Percentiles rank a stretch among this genome's conserved stretches.
Evolutionary conservation across 2,329 filamentous ascomycete species (phyloP).

Genomic region (Penicillium sclerotigenum): DNA sequence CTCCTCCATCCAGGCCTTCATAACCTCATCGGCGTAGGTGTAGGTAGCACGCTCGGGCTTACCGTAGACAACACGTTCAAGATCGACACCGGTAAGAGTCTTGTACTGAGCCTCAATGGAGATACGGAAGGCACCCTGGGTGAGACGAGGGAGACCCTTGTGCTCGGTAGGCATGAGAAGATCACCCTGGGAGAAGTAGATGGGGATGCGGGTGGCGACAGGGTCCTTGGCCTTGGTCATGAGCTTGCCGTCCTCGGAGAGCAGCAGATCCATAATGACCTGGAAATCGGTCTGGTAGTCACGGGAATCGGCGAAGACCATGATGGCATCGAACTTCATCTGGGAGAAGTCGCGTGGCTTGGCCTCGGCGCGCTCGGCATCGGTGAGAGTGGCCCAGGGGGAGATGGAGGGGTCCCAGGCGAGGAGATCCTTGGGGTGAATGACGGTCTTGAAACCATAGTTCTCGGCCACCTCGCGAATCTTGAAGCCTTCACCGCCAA

Average conservation of each 20-base stretch:
- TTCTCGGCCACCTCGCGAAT: constrained; percentile 70
- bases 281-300: constrained; percentile 74
- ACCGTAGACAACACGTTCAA: constrained; percentile 73
- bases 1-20: constrained; percentile 70
- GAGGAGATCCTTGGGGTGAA: constrained; percentile 70
- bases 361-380: constrained; percentile 64
- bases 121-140: constrained; percentile 72
- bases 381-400: constrained; percentile 65
- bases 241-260: constrained; percentile 64
- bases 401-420: constrained; percentile 67
- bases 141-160: constrained; percentile 63
- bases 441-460: constrained; percentile 71
- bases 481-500: constrained; percentile 71
- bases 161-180: constrained; percentile 63
- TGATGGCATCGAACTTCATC: constrained; percentile 68
- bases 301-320: constrained; percentile 71
- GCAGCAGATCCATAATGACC: constrained; percentile 70
- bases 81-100: constrained; percentile 64
- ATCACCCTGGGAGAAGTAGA: constrained; percentile 69
- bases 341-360: constrained; percentile 69
- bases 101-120: constrained; percentile 65
- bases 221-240: constrained; percentile 65
- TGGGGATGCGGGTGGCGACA: constrained; percentile 63
- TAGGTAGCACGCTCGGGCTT: constrained; percentile 74
- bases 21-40: constrained; percentile 72